phyloP scores from a whole-genome alignment of 2,329 filamentous ascomycete species.

The Colletotrichum somersetense region DNA sequence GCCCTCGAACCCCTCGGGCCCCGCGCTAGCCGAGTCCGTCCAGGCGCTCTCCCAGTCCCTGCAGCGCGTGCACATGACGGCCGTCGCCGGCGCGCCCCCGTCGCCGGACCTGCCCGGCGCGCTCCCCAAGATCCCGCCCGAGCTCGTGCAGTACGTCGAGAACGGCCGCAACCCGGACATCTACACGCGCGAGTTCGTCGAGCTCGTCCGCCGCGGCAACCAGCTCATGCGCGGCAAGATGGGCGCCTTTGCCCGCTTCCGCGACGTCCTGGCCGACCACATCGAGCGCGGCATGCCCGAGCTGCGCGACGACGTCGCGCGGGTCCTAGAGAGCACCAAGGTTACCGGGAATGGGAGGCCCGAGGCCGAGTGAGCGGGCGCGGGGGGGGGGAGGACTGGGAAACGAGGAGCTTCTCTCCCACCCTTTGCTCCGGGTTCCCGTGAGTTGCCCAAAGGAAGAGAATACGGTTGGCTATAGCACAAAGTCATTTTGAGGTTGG shows the following conservation, averaged over 20 bases:
- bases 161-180: slow-evolving; percentile 80
- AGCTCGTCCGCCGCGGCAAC: slow-evolving; percentile 74
- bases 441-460: neutral
- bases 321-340: slow-evolving; percentile 61
- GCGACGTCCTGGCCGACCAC: slow-evolving; percentile 72
- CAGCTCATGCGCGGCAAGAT: slow-evolving; percentile 76
- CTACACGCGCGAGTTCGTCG: slow-evolving; percentile 80
- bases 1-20: slow-evolving; percentile 17
- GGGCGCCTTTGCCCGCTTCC: slow-evolving; percentile 70
- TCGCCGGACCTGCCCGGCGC: slow-evolving; percentile 40
- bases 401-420: too few species aligned
- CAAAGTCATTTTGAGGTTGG: neutral
- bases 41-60: slow-evolving; percentile 56
- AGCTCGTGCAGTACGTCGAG: slow-evolving; percentile 77
- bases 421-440: neutral
- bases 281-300: slow-evolving; percentile 71
- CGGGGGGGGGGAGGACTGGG: too few species aligned
- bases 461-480: too few species aligned
- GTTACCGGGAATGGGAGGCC: slow-evolving; percentile 29
- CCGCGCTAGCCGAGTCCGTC: slow-evolving; percentile 38
- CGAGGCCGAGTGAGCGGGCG: neutral
- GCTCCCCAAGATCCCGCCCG: slow-evolving; percentile 69
- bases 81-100: slow-evolving; percentile 49
- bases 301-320: slow-evolving; percentile 64
- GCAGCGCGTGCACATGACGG: slow-evolving; percentile 55